Conservation (phyloP, 2,329 filamentous ascomycete genomes). For the Trichoderma sp. region DNA sequence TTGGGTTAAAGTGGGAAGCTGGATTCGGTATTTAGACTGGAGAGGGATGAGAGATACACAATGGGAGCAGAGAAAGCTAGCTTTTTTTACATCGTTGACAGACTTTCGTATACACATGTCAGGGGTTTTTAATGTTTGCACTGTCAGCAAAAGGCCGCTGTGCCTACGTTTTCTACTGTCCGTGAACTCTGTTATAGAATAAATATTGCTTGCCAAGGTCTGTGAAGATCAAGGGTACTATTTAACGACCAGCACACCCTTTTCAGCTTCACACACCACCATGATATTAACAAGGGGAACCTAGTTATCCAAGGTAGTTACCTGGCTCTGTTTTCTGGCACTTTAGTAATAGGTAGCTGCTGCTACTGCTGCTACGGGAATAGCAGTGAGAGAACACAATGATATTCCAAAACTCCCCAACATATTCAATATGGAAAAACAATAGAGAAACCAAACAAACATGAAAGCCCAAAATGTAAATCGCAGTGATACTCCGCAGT, state of each 20-base stretch:
- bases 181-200: background rate
- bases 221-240: too few relatives aligned
- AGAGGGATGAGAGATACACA: background rate
- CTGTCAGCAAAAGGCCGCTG: background rate
- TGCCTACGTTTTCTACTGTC: background rate
- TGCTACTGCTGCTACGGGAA: too few relatives aligned
- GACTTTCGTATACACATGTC: background rate
- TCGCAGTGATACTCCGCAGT: background rate
- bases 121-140: constrained; percentile 12
- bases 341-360: too few relatives aligned
- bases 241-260: too few relatives aligned
- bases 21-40: constrained; percentile 10
- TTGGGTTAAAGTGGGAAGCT: constrained; percentile 18
- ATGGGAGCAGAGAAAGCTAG: constrained; percentile 18
- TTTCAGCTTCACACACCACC: too few relatives aligned
- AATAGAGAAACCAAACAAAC: background rate
- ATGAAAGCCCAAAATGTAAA: background rate
- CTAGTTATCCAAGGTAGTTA: background rate
- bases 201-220: constrained; percentile 1
- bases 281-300: background rate
- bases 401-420: too few relatives aligned
- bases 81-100: constrained; percentile 23
- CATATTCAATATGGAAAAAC: background rate
- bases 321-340: background rate
- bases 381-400: background rate